Evolutionary conservation across 2,329 filamentous ascomycete species (phyloP).

Genomic region (Penicillium brasilianum): DNA sequence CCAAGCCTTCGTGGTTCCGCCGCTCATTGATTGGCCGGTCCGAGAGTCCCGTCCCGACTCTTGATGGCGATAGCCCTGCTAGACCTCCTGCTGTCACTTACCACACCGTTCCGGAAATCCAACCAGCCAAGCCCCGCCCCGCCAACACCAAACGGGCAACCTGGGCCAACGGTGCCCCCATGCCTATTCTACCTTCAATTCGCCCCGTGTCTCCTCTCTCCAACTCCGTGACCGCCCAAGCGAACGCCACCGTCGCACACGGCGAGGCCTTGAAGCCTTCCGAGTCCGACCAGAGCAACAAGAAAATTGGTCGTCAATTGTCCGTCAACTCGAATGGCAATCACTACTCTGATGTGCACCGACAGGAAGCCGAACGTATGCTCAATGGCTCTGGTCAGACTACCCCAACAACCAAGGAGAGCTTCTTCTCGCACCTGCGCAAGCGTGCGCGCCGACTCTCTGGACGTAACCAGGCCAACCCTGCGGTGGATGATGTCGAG

Average conservation of each 20-base stretch:
- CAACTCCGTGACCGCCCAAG: constrained; percentile 88
- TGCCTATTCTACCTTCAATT: constrained; percentile 94
- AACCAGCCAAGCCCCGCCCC: constrained; percentile 59
- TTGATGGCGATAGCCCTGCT: constrained; percentile 43
- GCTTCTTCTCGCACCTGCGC: constrained; percentile 96
- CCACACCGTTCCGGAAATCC: constrained; percentile 47
- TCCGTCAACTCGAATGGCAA: constrained; percentile 92
- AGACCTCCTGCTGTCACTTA: constrained; percentile 52
- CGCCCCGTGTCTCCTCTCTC: constrained; percentile 95
- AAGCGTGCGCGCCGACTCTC: constrained; percentile 93
- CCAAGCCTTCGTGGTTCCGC: constrained; percentile 96
- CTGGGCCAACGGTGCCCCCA: constrained; percentile 88
- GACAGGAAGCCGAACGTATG: constrained; percentile 88
- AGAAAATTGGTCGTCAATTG: constrained; percentile 94
- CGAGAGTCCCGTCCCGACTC: constrained; percentile 68
- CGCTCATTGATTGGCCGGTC: constrained; percentile 87
- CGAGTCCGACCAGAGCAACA: constrained; percentile 60
- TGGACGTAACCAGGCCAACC: constrained; percentile 83
- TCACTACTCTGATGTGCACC: constrained; percentile 86
- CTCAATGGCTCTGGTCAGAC: constrained; percentile 80
- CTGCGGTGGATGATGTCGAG: constrained; percentile 85
- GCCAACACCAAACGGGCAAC: constrained; percentile 81
- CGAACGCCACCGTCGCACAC: constrained; percentile 66
- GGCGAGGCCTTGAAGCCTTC: constrained; percentile 52
- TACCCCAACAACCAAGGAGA: constrained; percentile 81